Conservation (phyloP, 345 rosid species). For the Camelina neglecta region DNA sequence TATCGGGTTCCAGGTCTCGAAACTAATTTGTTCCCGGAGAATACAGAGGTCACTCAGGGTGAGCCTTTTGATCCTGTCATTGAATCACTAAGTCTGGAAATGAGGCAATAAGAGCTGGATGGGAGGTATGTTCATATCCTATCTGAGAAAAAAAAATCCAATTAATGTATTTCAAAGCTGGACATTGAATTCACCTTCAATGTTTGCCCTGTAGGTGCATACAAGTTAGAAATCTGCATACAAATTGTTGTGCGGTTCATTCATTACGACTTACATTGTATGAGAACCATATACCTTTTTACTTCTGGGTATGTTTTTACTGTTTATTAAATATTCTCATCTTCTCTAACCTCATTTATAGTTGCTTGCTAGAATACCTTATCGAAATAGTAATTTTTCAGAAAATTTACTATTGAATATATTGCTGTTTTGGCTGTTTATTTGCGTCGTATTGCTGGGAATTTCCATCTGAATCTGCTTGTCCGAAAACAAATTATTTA, state of each 20-base stretch:
- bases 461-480: no score
- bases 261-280: conserved; percentile 80
- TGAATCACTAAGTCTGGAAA: no score
- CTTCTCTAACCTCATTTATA: conserved; percentile 8
- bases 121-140: conserved; percentile 57
- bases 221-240: conserved; percentile 82
- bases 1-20: conserved; percentile 43
- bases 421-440: conserved; percentile 8
- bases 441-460: not conserved
- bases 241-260: conserved; percentile 84
- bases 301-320: conserved; percentile 74
- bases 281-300: conserved; percentile 91
- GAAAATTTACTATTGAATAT: conserved; percentile 18
- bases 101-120: conserved; percentile 96
- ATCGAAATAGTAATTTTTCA: conserved; percentile 11
- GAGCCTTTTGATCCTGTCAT: no score
- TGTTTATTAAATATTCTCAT: conserved; percentile 15
- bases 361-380: conserved; percentile 28
- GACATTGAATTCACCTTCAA: conserved; percentile 10
- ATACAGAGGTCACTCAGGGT: conserved; percentile 47
- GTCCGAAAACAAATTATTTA: not conserved
- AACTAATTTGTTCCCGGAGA: conserved; percentile 35
- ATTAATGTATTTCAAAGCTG: conserved; percentile 10
- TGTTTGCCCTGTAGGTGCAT: conserved; percentile 70
- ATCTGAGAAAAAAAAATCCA: not conserved